Evolutionary conservation across 2,329 filamentous ascomycete species (phyloP), one percentile per base, ranked within the genome.

Genomic region (Elsinoe batatas): DNA sequence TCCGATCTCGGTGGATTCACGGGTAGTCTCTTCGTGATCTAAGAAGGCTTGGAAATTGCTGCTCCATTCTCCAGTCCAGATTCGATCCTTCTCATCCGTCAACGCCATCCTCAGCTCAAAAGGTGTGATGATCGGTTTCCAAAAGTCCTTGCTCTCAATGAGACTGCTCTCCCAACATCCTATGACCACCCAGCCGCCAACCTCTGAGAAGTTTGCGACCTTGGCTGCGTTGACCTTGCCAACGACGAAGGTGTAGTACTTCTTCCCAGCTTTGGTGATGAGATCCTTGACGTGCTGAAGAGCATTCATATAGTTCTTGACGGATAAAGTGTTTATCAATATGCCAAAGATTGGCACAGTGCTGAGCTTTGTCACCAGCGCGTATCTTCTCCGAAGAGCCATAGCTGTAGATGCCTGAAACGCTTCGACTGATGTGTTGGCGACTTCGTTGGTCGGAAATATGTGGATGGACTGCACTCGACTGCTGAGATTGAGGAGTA

Each of bases 81-180:
- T 75, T 57, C 91, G 79, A 65, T 85, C 81, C 32, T 83, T 79
- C 65, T 95, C 91, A 12, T 79, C 77, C 71, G 82, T 77, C 59
- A 98, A 71, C 3, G 88, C 88, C 46, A 95, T 74, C 54, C 83
- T 83, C 56, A 97, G 74, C 75, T 98, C 93, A 68, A 94, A 97
- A 0, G 91, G 91, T n/a, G 93, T 98, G 38, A 97, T 83, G 8
- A 97, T 84, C 0, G 91, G 90, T 63, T 83, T 81, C 79, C 85
- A 97, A 66, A 95, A 95, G 5, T 87, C 87, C 57, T 87, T 86
- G 60, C 90, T 89, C 63, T 96, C 91, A 3, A 98, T 81, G 51
- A 97, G 74, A 58, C 87, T 89, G 68, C 91, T 95, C 72, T 98
- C 93, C 93, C 93, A 98, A 71, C 93, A 98, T 2, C 93, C 91